Evolutionary conservation across 768 basidiomycete species (phyloP).

Genomic region (Mycena filopes): DNA sequence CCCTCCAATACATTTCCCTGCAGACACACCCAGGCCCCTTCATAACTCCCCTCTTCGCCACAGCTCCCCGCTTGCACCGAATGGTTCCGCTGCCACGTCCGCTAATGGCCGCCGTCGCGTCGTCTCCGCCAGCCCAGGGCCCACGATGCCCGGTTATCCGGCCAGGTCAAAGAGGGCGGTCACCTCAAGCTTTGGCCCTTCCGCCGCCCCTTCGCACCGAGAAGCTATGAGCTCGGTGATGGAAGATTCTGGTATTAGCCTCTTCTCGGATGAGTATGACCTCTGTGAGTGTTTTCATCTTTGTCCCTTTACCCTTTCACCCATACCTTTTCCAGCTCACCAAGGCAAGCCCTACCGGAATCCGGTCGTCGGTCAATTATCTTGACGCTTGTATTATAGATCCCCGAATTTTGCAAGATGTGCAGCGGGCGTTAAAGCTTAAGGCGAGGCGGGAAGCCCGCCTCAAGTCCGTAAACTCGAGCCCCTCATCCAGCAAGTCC

Average conservation of each 20-base stretch:
- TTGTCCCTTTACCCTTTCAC: conserved; percentile 4
- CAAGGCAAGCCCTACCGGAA: conserved; percentile 64
- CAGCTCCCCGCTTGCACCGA: conserved; percentile 49
- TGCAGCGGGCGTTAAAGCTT: conserved; percentile 77
- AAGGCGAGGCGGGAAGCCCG: conserved; percentile 83
- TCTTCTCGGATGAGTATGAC: conserved; percentile 83
- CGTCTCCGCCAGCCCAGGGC: conserved; percentile 38
- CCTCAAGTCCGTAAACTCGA: conserved; percentile 43
- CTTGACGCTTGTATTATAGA: conserved; percentile 52
- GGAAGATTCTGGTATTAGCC: conserved; percentile 50
- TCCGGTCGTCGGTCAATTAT: neutral
- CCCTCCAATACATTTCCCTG: conserved; percentile 13
- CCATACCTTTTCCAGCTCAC: conserved; percentile 59
- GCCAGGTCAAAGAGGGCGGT: conserved; percentile 41
- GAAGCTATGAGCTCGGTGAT: conserved; percentile 31
- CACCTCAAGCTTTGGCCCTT: conserved; percentile 33
- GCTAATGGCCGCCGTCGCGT: conserved; percentile 40
- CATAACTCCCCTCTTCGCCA: conserved; percentile 36
- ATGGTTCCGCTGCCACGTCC: conserved; percentile 31
- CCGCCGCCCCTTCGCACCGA: conserved; percentile 31
- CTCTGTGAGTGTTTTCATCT: conserved; percentile 62
- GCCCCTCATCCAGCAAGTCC: conserved; percentile 38
- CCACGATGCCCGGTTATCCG: conserved; percentile 35
- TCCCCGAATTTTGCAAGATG: conserved; percentile 83
- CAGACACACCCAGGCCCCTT: conserved; percentile 5